These are phyloP conservation scores for Penicillium paradoxum DNA, from an alignment of 495 filamentous ascomycete genomes.

Conservation along the genomic window DNA sequence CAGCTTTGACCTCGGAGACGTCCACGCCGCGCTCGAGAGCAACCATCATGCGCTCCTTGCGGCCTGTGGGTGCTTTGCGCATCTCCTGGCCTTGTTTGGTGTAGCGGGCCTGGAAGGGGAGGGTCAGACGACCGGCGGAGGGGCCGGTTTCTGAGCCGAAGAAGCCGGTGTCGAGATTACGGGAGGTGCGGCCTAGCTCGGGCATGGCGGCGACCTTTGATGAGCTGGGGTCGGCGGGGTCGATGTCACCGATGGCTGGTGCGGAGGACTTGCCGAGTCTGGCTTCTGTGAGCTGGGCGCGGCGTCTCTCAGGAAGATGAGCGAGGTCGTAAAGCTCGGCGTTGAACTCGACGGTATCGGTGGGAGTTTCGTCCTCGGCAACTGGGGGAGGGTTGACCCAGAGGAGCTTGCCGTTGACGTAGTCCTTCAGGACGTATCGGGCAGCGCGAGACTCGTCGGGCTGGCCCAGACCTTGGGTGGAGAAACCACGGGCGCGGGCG, in stretches of 20 bases:
- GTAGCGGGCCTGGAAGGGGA: constrained; percentile 84
- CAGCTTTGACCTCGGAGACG: constrained; percentile 68
- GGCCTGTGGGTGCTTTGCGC: constrained; percentile 67
- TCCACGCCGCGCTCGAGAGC: constrained; percentile 82
- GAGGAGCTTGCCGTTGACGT: constrained; percentile 91
- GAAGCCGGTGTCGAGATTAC: constrained; percentile 76
- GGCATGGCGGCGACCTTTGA: constrained; percentile 20
- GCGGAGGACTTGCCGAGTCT: constrained; percentile 44
- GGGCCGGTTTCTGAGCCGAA: constrained; percentile 62
- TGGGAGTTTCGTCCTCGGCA: constrained; percentile 45
- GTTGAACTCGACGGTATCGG: constrained; percentile 77
- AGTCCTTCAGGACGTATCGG: constrained; percentile 90
- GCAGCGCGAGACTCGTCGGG: constrained; percentile 93
- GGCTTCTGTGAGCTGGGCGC: constrained; percentile 49
- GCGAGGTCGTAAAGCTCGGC: constrained; percentile 74
- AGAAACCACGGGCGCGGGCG: constrained; percentile 82
- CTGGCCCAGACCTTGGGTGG: constrained; percentile 78
- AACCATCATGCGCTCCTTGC: constrained; percentile 79
- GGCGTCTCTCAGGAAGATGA: constrained; percentile 68
- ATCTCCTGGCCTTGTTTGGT: constrained; percentile 66
- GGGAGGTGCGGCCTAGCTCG: constrained; percentile 62
- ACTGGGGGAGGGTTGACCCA: constrained; percentile 82
- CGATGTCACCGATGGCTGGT: constrained; percentile 37
- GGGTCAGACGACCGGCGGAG: constrained; percentile 59
- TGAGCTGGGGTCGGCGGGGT: constrained; percentile 20